Evolutionary conservation across 2,329 filamentous ascomycete genomes (phyloP), one percentile per base, ranked within the genome.

Genomic region (Biscogniauxia marginata): DNA sequence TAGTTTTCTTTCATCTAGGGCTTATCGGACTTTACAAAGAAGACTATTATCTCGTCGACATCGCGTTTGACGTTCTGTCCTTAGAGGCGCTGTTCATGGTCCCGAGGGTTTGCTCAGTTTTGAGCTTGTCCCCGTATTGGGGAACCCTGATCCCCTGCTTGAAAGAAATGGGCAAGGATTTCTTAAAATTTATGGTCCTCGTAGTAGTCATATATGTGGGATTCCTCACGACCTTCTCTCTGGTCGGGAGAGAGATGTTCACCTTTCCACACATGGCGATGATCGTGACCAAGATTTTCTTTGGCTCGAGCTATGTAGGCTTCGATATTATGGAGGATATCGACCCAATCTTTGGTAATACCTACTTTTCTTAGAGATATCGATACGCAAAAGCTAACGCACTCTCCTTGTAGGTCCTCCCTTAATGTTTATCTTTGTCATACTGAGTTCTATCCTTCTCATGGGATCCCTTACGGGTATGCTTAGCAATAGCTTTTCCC

Each of bases 101-200:
- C 19, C 93, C 93, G 16, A 87, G 90, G 58, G 89, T 96, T 63
- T 96, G 89, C 75, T 96, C 92, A 13, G 82, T 97, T 52, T 80
- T 96, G 60, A 93, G 89, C 69, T 74, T 97, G 61, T 91, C 91
- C 65, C 90, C 91, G 1, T 96, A 96, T 70, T 97, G 95, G 82
- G 93, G 91, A 45, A 95, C 89, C 0, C 73, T 95, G 49, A 93
- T 97, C 57, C 93, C 92, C 0, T 96, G 93, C 61, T 80, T 97
- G 50, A 95, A 95, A 70, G 91, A 93, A 71, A 97, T 97, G 93
- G 89, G 89, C 43, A 93, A 93, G 73, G 91, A 96, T 70, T 96
- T 96, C 70, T 56, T 73, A 16, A 89, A 89, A 63, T 90, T 93
- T 56, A 77, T 83, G 74, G 88, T 90, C 1, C 80, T 93, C 22